Evolutionary conservation across 495 filamentous ascomycete genomes (phyloP), one percentile per base, ranked within the genome.

Genomic region (Lineolata rhizophorae): DNA sequence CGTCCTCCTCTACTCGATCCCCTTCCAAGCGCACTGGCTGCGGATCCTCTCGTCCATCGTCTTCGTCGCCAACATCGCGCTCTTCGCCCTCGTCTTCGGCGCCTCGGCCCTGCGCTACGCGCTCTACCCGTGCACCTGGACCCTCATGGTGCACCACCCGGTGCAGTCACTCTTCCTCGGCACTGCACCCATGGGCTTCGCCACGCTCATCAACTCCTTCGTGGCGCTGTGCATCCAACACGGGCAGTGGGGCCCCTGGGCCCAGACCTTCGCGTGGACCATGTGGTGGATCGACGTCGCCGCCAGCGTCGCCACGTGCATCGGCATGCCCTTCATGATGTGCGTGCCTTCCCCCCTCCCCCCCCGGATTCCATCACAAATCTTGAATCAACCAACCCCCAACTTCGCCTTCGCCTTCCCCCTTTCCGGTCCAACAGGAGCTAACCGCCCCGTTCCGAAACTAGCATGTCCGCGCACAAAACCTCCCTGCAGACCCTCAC

Each of bases 151-250:
- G 24, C 51, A 44, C 1, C 62, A 74, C 43, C 65, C 69, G 0
- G 49, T 51, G 0, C 67, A 76, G 36, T 64, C 60, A 2, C 54
- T 76, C 25, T 75, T 73, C 40, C 47, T 74, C 2, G 70, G 65
- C 0, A 64, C 64, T 0, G 54, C 72, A 20, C 70, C 70, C 0
- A 72, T 74, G 65, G 67, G 66, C 4, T 54, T 74, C 11, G 62
- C 66, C 0, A 76, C 65, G 2, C 64, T 71, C 14, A 51, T 70
- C 30, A 68, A 66, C 30, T 69, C 70, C 64, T 48, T 62, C 15
- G 52, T 53, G 14, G 51, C 57, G 13, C 56, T 68, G 4, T 70
- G 65, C 35, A 64, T 66, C 0, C 63, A 65, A 0, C 28, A 46
- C 43, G 3, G 68, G 60, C 65, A 63, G 62, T 0, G 35, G 49